Evolutionary conservation across 108 stramenopile species (phyloP).

Genomic region (Nitzschia palea): DNA sequence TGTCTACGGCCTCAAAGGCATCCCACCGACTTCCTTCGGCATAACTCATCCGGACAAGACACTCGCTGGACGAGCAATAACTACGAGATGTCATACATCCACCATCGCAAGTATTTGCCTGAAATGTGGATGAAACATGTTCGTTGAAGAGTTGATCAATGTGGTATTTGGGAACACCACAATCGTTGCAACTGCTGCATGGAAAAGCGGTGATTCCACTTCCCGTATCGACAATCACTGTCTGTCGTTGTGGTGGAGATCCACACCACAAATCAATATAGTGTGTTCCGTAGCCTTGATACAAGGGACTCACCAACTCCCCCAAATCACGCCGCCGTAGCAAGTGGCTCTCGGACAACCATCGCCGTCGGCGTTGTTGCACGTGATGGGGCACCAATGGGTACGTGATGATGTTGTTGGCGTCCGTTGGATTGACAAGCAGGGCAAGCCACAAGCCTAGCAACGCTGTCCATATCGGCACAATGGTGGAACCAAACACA

Average conservation of each 20-base stretch:
- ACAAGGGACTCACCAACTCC: constrained; percentile 43
- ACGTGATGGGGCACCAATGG: constrained; percentile 54
- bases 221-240: constrained; percentile 94
- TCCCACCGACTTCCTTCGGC: constrained; percentile 66
- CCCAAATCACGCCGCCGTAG: constrained; percentile 16
- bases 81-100: constrained; percentile 24
- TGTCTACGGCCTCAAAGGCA: constrained; percentile 52
- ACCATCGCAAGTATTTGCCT: constrained; percentile 13
- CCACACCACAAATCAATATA: constrained; percentile 88
- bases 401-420: constrained; percentile 7
- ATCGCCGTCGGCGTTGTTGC: constrained; percentile 25
- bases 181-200: constrained; percentile 73
- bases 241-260: constrained; percentile 86
- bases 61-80: constrained; percentile 23
- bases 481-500: background rate
- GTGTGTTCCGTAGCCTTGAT: constrained; percentile 90
- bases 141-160: constrained; percentile 64
- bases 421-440: background rate
- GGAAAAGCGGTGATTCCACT: constrained; percentile 85
- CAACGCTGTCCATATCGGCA: too few relatives aligned
- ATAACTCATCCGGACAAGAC: constrained; percentile 38
- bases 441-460: background rate
- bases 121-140: constrained; percentile 37
- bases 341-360: background rate
- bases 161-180: constrained; percentile 68